phyloP scores from a whole-genome alignment of 1,284 basidiomycete species.

The Ceraceosorus guamensis region DNA sequence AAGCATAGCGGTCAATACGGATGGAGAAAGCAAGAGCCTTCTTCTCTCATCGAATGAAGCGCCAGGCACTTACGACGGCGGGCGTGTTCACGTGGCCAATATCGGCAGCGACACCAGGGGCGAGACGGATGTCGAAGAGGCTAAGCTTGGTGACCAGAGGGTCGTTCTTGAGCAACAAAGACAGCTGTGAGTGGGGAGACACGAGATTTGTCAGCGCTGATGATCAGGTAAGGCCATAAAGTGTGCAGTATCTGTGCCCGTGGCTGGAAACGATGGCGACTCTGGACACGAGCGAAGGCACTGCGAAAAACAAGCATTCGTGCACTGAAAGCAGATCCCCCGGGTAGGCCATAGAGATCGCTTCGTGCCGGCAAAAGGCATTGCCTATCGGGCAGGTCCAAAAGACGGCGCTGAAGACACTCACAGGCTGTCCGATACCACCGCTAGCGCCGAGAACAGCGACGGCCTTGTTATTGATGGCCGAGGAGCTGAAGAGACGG shows the following conservation, averaged over 20 bases:
- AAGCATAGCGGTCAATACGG: background rate
- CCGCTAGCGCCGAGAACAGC: conserved; percentile 74
- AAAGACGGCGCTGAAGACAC: conserved; percentile 2
- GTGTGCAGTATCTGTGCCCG: no score
- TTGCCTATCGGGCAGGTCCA: background rate
- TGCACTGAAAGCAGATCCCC: no score
- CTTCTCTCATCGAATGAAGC: conserved; percentile 5
- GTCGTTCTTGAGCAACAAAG: conserved; percentile 78
- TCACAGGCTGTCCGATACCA: conserved; percentile 70
- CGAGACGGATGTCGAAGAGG: conserved; percentile 45
- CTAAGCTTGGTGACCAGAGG: conserved; percentile 65
- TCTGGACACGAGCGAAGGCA: background rate
- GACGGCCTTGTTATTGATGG: conserved; percentile 67
- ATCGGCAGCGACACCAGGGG: conserved; percentile 52
- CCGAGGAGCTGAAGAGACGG: conserved; percentile 72
- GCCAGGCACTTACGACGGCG: conserved; percentile 61
- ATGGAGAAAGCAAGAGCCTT: conserved; percentile 10
- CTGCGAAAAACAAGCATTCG: no score
- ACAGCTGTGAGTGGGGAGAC: conserved; percentile 53
- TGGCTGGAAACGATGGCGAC: no score
- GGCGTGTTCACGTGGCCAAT: conserved; percentile 75
- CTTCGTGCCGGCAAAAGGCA: background rate
- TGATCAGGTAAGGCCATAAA: no score
- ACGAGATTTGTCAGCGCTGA: background rate
- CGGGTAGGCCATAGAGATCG: no score